Base-by-base conservation (phyloP, 2,329 filamentous ascomycete species). In the Fusarium bulbicola region DNA sequence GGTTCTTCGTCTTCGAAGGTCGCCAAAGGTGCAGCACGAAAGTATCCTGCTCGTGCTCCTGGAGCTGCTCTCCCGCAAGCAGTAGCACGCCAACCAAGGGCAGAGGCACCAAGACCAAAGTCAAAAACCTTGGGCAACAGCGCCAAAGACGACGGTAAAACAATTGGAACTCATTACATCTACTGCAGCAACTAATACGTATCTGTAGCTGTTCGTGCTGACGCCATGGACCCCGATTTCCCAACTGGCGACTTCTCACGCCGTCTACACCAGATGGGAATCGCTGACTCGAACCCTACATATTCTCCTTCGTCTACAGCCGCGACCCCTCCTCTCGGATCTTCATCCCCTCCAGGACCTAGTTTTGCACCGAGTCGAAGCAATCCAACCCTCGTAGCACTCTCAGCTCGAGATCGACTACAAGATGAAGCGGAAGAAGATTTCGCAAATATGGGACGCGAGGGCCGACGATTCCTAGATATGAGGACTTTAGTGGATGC, bases 191-290 rank as follows among this genome's bases (percentile, higher is more conserved):
- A 28, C 74, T 77, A 52, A 77, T 59, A 58, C 34, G 8, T 43
- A 9, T 40, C 37, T 54, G 40, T 59, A 87, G 84, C 82, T 15
- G 82, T 85, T 67, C 80, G 76, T 59, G 76, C 81, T 43, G 84
- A 86, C 65, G 80, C 80, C 40, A 73, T 75, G 68, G 82, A 85
- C 64, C 83, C 85, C n/a, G 83, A 86, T 73, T 75, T 79, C 40
- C 70, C 80, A 24, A 80, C 82, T 49, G 77, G 81, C n/a, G 84
- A 81, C 69, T 89, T 88, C 78, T 85, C 87, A 14, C 80, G 81
- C 54, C 87, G 88, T 21, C 83, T 90, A 10, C 83, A 83, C 32
- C 80, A 87, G 69, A 88, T 90, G 84, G 88, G 88, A 76, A 81
- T 89, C 36, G 87, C 84, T 14, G 83, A 87, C 52, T 87, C 88